Evolutionary conservation across 2,329 filamentous ascomycete species (phyloP), one percentile per base, ranked within the genome.

Genomic region (Colletotrichum somersetense): DNA sequence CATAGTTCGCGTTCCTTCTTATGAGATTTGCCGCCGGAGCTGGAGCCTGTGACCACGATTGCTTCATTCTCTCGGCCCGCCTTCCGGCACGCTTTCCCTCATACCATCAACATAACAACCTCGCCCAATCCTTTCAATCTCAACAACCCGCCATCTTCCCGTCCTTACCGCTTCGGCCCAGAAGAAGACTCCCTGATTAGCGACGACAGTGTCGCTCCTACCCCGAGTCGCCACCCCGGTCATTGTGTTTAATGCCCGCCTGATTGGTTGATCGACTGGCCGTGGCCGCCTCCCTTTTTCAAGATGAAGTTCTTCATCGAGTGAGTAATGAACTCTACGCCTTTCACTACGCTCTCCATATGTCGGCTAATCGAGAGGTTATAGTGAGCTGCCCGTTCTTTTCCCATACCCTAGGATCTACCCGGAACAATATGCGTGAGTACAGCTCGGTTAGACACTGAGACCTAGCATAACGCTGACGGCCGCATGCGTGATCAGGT

Each of bases 391-490:
- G 30, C 86, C 87, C 57, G 83, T 89, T 63, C 83, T 89, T 75
- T 89, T 89, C 75, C 88, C 88, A 26, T 89, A 89, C 67, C 88
- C 88, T 44, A 84, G 85, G 77, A 89, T 89, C 77, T 89, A 89
- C 75, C 87, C 87, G 81, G 86, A 88, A 77, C 86, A 88, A 86
- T 88, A 88, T 87, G 86, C 85, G 83, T 86, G 73, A 81, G 83
- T 81, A 58, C n/a, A 58, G n/a, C 40, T 38, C 7, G 57, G 74
- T 55, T 75, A 53, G 26, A 35, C 58, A 30, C 18, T 6, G 30
- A 57, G 20, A 23, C 26, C 20, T n/a, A 23, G 30, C 55, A 58
- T 53, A 48, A 64, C 42, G 44, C 62, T 74, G 53, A 74, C 46
- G 26, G 62, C 26, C 30, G 40, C 10, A 30, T 26, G n/a, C 20